A percentile compares a stretch with the other conserved stretches of the same genome.
These are phyloP conservation scores for Pseudocercospora eumusae DNA, from an alignment of 2,329 filamentous ascomycete genomes.

Conservation along the genomic window DNA sequence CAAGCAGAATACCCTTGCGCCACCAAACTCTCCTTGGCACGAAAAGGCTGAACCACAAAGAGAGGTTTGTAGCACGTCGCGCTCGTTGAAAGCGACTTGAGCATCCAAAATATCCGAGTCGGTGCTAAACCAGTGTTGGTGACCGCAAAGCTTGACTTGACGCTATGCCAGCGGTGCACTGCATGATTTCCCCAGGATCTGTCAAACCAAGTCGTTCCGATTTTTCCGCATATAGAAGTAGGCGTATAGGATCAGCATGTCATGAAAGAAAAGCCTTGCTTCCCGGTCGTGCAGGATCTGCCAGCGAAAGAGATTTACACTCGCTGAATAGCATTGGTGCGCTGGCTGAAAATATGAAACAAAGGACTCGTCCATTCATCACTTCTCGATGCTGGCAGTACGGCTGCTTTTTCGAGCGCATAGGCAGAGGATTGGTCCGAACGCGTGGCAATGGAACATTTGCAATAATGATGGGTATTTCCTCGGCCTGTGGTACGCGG, in stretches of 20 bases:
- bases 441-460: background rate
- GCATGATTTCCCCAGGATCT: background rate
- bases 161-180: background rate
- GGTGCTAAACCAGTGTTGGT: background rate
- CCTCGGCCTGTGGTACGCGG: background rate
- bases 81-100: background rate
- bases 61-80: background rate
- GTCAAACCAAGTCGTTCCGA: background rate
- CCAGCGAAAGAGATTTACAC: background rate
- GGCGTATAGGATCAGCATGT: background rate
- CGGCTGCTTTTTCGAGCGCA: background rate
- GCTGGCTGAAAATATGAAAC: background rate
- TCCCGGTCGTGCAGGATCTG: background rate
- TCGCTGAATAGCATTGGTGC: background rate
- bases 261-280: background rate
- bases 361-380: background rate
- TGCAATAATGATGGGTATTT: background rate
- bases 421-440: background rate
- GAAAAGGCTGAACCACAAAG: too few relatives aligned
- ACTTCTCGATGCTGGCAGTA: background rate
- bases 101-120: background rate
- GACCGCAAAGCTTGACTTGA: background rate
- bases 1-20: too few relatives aligned
- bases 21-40: too few relatives aligned
- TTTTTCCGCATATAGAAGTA: background rate